Evolutionary conservation across 352 stramenopile species (phyloP).

Genomic region (Peronosclerospora sorghi): DNA sequence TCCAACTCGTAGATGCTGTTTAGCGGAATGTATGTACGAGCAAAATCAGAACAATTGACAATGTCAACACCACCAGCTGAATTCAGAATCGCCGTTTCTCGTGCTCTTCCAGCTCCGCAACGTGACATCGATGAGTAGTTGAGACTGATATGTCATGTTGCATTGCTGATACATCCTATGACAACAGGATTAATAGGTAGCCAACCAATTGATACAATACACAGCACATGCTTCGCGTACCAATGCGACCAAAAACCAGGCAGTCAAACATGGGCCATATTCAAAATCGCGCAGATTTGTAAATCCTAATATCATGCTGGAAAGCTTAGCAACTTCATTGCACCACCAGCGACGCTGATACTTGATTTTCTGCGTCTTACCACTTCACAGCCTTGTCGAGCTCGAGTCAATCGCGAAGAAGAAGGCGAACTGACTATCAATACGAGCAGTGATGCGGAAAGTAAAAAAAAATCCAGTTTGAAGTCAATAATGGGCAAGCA

Average conservation of each 20-base stretch:
- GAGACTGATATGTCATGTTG: slow-evolving; percentile 12
- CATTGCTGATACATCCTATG: slow-evolving; percentile 18
- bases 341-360: too few relatives aligned
- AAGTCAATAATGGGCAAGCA: slow-evolving; percentile 1
- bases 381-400: slow-evolving; percentile 24
- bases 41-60: neutral
- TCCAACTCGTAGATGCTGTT: slow-evolving; percentile 36
- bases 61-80: neutral
- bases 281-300: slow-evolving; percentile 23
- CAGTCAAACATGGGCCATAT: slow-evolving; percentile 30
- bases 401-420: slow-evolving; percentile 27
- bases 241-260: slow-evolving; percentile 44
- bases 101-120: slow-evolving; percentile 14
- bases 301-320: slow-evolving; percentile 15
- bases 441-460: slow-evolving; percentile 22
- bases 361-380: slow-evolving; percentile 17
- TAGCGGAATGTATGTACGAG: neutral
- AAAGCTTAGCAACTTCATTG: slow-evolving; percentile 15
- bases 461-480: slow-evolving; percentile 18
- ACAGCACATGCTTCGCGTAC: slow-evolving; percentile 13
- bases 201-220: neutral
- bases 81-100: slow-evolving; percentile 11
- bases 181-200: too few relatives aligned
- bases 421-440: slow-evolving; percentile 34
- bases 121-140: neutral